A percentile compares a stretch with the other conserved stretches of the same genome.
phyloP scores from a whole-genome alignment of 352 stramenopile species.

The Globisporangium nodosum region DNA sequence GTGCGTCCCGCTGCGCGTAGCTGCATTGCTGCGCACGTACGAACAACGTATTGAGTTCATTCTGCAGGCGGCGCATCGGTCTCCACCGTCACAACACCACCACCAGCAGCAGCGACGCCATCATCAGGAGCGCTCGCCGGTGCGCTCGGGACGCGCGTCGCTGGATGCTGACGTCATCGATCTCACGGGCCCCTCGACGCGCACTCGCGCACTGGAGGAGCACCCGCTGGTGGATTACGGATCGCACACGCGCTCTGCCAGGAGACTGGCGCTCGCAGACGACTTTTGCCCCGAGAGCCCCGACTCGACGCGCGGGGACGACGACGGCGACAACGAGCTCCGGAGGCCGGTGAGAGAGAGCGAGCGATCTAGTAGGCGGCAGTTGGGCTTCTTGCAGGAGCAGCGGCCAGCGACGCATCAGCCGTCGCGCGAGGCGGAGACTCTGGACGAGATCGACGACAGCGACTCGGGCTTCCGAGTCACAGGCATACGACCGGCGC shows the following conservation, averaged over 20 bases:
- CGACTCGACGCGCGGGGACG: constrained; percentile 17
- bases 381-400: constrained; percentile 33
- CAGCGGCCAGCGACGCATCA: constrained; percentile 1
- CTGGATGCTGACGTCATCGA: constrained; percentile 40
- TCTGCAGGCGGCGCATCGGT: neutral
- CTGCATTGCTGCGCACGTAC: neutral
- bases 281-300: constrained; percentile 60
- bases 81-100: neutral
- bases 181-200: constrained; percentile 39
- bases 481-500: neutral
- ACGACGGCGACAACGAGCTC: neutral
- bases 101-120: neutral
- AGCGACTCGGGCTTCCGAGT: neutral
- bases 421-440: neutral
- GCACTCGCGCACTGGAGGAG: constrained; percentile 2
- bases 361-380: constrained; percentile 14
- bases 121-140: neutral
- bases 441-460: neutral
- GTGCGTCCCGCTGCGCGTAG: constrained; percentile 3
- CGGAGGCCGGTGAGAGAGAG: neutral
- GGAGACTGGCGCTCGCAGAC: constrained; percentile 15
- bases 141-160: constrained; percentile 3
- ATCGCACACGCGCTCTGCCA: neutral
- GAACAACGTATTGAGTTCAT: neutral
- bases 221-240: too few relatives aligned